A percentile compares a stretch with the other conserved stretches of the same genome.
Conservation (phyloP, 2,329 filamentous ascomycete genomes). For the Thielaviopsis cerberus region DNA sequence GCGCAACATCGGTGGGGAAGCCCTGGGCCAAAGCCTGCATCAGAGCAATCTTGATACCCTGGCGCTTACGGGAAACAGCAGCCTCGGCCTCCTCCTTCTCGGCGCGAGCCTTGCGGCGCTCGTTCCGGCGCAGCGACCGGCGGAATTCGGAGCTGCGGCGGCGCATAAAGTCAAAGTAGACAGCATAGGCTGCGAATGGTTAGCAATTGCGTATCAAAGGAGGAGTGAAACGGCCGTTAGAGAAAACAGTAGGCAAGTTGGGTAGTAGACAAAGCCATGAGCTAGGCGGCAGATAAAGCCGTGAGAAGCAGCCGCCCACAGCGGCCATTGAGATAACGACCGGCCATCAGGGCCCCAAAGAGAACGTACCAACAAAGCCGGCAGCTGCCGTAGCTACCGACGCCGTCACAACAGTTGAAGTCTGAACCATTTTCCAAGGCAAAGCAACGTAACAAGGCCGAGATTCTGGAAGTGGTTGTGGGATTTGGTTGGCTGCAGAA, state of each 20-base stretch:
- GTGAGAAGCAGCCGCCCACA: too few species aligned
- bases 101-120: constrained; percentile 50
- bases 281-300: too few species aligned
- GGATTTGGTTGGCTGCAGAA: neutral
- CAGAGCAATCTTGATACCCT: constrained; percentile 56
- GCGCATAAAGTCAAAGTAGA: constrained; percentile 52
- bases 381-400: constrained; percentile 42
- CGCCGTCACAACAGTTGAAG: constrained; percentile 39
- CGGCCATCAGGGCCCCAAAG: too few species aligned
- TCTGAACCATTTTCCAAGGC: constrained; percentile 25
- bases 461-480: constrained; percentile 5
- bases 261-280: too few species aligned
- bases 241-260: too few species aligned
- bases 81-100: constrained; percentile 56
- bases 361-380: constrained; percentile 42
- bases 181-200: constrained; percentile 34
- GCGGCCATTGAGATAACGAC: too few species aligned
- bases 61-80: constrained; percentile 46
- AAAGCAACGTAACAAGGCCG: neutral
- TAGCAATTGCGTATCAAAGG: constrained; percentile 5
- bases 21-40: constrained; percentile 75
- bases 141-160: constrained; percentile 47
- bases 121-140: constrained; percentile 52
- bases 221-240: too few species aligned
- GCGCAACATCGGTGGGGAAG: constrained; percentile 76